Evolutionary conservation across 495 filamentous ascomycete genomes (phyloP).

Genomic region (Penicillium cataractarum): DNA sequence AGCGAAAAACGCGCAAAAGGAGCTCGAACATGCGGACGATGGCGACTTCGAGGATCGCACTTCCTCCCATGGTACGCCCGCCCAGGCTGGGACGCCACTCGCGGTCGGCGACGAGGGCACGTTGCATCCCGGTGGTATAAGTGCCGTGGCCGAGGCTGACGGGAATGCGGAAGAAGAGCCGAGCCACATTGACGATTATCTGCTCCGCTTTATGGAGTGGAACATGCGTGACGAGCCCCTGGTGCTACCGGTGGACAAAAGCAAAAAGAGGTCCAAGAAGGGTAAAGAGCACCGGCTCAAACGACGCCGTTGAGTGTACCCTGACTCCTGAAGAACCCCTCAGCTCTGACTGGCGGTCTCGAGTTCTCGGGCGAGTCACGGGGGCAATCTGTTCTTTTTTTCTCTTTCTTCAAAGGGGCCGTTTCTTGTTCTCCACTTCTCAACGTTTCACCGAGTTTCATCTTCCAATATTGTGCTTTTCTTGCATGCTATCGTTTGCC

Average conservation of each 20-base stretch:
- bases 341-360: neutral
- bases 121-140: conserved; percentile 5
- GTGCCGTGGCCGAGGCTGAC: conserved; percentile 34
- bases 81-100: conserved; percentile 38
- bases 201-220: conserved; percentile 76
- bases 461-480: neutral
- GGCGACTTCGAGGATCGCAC: conserved; percentile 86
- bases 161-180: conserved; percentile 39
- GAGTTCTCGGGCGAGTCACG: neutral
- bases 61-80: conserved; percentile 46
- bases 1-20: conserved; percentile 84
- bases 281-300: conserved; percentile 66
- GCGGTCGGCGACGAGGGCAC: conserved; percentile 22
- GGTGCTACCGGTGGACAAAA: conserved; percentile 78
- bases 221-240: conserved; percentile 78
- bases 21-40: conserved; percentile 82
- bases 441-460: conserved; percentile 4
- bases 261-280: conserved; percentile 75
- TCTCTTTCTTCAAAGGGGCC: neutral
- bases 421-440: neutral
- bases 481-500: neutral
- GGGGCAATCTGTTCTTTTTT: neutral
- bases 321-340: neutral
- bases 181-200: conserved; percentile 80
- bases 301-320: conserved; percentile 38